These are phyloP conservation scores for Ceratocystis smalleyi DNA, from an alignment of 2,329 filamentous ascomycete genomes.

Conservation along the genomic window DNA sequence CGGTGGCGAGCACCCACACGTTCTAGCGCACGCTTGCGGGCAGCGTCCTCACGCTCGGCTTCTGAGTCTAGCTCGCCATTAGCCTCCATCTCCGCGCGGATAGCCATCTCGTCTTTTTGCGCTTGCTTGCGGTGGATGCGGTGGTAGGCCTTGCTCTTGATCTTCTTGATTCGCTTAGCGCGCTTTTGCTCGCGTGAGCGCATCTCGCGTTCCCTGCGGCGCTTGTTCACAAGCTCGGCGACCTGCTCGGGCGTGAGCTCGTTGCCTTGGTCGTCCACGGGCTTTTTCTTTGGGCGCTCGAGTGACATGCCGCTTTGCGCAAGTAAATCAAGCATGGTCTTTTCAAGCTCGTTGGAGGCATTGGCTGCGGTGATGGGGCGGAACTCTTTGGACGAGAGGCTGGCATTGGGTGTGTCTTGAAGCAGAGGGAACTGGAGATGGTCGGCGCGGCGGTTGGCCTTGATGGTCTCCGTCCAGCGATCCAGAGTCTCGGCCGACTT, in stretches of 20 bases:
- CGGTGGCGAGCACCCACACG: constrained; percentile 72
- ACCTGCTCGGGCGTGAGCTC: constrained; percentile 53
- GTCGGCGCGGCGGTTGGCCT: constrained; percentile 80
- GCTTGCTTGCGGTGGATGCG: constrained; percentile 72
- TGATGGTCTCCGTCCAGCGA: constrained; percentile 89
- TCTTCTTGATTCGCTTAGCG: constrained; percentile 90
- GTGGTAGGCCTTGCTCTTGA: constrained; percentile 93
- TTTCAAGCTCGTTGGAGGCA: constrained; percentile 66
- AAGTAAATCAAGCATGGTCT: constrained; percentile 74
- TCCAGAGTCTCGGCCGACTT: constrained; percentile 84
- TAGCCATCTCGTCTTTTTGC: constrained; percentile 38
- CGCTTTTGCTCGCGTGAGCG: constrained; percentile 79
- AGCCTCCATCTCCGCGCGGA: constrained; percentile 37
- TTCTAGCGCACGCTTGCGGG: constrained; percentile 65
- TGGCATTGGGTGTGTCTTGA: constrained; percentile 48
- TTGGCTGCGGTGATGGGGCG: constrained; percentile 47
- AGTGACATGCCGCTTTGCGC: constrained; percentile 66
- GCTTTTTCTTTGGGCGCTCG: constrained; percentile 33
- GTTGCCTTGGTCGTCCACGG: constrained; percentile 30
- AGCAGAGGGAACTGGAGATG: constrained; percentile 77
- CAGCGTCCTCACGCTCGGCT: constrained; percentile 46
- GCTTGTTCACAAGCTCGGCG: constrained; percentile 55
- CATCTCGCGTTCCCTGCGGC: constrained; percentile 67
- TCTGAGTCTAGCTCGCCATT: constrained; percentile 48
- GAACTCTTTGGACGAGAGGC: constrained; percentile 46